These are phyloP conservation scores for Wickerhamomyces chaumierensis DNA, from an alignment of 805 yeast species.

Conservation along the genomic window DNA sequence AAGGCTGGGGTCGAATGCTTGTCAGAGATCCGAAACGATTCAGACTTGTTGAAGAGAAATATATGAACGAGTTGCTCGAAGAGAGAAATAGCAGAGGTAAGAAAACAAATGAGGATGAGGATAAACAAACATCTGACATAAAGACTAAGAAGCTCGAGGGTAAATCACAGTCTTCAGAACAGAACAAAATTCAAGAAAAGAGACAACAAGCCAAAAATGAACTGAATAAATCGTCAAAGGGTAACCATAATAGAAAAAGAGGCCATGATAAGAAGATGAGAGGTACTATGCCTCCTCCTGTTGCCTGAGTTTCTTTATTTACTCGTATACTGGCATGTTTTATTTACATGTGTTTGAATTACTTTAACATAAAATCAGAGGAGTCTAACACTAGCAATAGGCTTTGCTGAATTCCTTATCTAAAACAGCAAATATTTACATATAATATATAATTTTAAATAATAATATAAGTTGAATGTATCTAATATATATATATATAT, in stretches of 20 bases:
- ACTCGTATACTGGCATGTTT: too few relatives aligned
- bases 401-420: too few relatives aligned
- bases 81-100: conserved; percentile 23
- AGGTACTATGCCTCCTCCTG: neutral
- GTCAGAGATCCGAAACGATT: conserved; percentile 53
- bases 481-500: too few relatives aligned
- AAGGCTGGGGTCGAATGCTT: conserved; percentile 84
- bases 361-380: too few relatives aligned
- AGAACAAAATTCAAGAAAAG: conserved; percentile 16
- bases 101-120: conserved; percentile 7
- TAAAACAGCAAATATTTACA: too few relatives aligned
- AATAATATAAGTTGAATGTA: too few relatives aligned
- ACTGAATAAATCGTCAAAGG: conserved; percentile 42
- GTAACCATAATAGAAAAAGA: conserved; percentile 55
- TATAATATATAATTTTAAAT: too few relatives aligned
- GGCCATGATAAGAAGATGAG: conserved; percentile 48
- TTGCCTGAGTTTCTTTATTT: too few relatives aligned
- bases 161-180: too few relatives aligned
- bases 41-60: conserved; percentile 51
- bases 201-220: conserved; percentile 34
- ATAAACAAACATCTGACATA: conserved; percentile 2
- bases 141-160: neutral
- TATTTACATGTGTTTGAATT: too few relatives aligned
- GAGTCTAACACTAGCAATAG: too few relatives aligned
- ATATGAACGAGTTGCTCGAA: conserved; percentile 28